Conservation (phyloP, 305 asterid genomes). For the Coffea humblotiana region DNA sequence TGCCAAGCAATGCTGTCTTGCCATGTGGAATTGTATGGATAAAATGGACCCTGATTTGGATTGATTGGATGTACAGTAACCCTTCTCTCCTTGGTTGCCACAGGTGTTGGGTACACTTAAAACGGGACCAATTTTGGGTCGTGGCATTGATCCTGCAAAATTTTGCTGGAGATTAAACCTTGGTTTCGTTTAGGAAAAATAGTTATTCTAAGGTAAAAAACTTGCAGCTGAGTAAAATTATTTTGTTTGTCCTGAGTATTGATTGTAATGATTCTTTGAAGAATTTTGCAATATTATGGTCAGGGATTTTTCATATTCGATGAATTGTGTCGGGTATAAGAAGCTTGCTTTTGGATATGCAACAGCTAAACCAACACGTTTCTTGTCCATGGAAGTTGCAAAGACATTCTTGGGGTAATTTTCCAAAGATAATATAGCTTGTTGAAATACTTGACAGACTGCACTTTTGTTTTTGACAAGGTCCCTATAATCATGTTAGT, state of each 20-base stretch:
- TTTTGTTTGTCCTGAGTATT: background rate
- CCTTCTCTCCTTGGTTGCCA: background rate
- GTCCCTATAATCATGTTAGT: too few relatives aligned
- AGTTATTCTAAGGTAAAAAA: background rate
- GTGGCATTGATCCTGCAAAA: background rate
- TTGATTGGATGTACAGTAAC: constrained; percentile 3
- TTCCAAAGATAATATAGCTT: too few relatives aligned
- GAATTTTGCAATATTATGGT: background rate
- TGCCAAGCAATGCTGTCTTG: constrained; percentile 44
- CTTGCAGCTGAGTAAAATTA: background rate
- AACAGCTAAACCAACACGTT: background rate
- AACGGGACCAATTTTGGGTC: background rate
- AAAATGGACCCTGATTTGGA: constrained; percentile 38
- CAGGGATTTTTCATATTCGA: background rate
- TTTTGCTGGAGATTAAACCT: background rate
- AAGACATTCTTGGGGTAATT: too few relatives aligned
- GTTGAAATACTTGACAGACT: too few relatives aligned
- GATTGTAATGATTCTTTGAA: background rate
- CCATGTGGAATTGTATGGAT: constrained; percentile 75
- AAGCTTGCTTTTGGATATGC: background rate
- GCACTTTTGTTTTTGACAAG: too few relatives aligned
- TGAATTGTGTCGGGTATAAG: background rate
- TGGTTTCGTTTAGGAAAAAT: background rate
- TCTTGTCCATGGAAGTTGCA: background rate
- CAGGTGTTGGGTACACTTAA: background rate